Evolutionary conservation across 805 yeast species (phyloP), one percentile per base, ranked within the genome.

Genomic region (Wickerhamiella allomyrinae): DNA sequence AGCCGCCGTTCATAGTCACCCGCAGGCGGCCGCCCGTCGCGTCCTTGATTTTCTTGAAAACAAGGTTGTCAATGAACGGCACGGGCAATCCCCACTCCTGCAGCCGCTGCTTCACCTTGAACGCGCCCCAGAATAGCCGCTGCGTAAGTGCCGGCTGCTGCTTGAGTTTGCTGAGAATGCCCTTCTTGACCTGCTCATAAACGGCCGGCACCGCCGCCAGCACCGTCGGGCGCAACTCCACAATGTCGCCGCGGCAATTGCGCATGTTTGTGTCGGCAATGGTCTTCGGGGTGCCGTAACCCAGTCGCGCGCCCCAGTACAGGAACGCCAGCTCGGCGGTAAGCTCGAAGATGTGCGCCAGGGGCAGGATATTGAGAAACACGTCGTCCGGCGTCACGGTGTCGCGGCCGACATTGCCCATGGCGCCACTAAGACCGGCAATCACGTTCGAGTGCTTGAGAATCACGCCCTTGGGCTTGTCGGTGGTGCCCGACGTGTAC

Each of bases 161-260:
- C 50, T 69, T 67, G 50, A 91, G 73, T 65, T 87, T 86, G 42
- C 73, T 73, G 45, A 84, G 47, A 46, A 91, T 80, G 45, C 98
- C 98, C 69, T 91, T 91, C 62, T 87, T 80, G 47, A 91, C 84
- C 29, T 80, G 71, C 68, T 91, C 98, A 94, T 95, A 91, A 41
- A 91, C 96, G 4, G 97, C 95, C 14, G 96, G 96, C 44, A 91
- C 98, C 62, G 95, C 98, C 50, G 86, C 95, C 95, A 91, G 82
- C 52, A 87, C 64, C 5, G 95, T 82, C 45, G 98, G 98, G 60
- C 76, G 71, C 64, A 86, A 82, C 56, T 80, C 82, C 43, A 70
- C 73, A 68, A 91, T 73, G 61, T 91, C 98, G 56, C 95, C 89
- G 44, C 73, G 66, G 67, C 94, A 86, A 66, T 91, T 82, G 55